A percentile compares a stretch with the other conserved stretches of the same genome.
Evolutionary conservation across 805 yeast species (phyloP).

Genomic region (Spathaspora sp.): DNA sequence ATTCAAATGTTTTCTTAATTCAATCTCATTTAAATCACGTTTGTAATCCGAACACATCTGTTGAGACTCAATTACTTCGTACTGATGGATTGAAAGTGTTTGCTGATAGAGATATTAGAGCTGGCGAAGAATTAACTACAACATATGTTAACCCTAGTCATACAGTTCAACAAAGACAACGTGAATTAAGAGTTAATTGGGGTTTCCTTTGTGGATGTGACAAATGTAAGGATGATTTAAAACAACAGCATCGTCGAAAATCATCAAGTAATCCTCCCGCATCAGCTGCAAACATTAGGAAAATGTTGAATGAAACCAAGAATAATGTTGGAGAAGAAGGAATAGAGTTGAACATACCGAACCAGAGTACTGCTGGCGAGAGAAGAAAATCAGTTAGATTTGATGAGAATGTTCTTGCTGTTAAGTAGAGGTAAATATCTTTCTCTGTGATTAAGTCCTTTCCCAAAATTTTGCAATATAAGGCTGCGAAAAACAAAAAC

Average conservation of each 20-base stretch:
- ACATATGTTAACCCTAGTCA: conserved; percentile 68
- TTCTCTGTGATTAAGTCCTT: too few relatives aligned
- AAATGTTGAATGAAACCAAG: conserved; percentile 41
- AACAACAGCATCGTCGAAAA: conserved; percentile 42
- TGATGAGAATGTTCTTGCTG: conserved; percentile 49
- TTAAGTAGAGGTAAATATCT: conserved; percentile 1
- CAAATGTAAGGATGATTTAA: conserved; percentile 58
- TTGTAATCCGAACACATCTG: conserved; percentile 69
- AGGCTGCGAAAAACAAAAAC: too few relatives aligned
- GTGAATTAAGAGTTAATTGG: conserved; percentile 69
- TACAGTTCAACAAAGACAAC: conserved; percentile 58
- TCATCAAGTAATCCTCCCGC: conserved; percentile 27
- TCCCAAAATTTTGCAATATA: too few relatives aligned
- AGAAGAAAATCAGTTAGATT: conserved; percentile 67
- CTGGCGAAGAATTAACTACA: conserved; percentile 66
- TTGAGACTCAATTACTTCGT: conserved; percentile 38
- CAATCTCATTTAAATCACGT: conserved; percentile 75
- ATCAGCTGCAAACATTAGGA: conserved; percentile 37
- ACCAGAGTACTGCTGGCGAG: conserved; percentile 27
- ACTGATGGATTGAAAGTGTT: conserved; percentile 55
- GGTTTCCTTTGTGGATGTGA: conserved; percentile 71
- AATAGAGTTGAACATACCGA: conserved; percentile 45
- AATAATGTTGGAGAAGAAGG: conserved; percentile 38
- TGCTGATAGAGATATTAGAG: conserved; percentile 54
- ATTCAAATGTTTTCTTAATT: conserved; percentile 54